Evolutionary conservation across 2,329 filamentous ascomycete genomes (phyloP), one percentile per base, ranked within the genome.

Genomic region (Cladosporium oxysporum): DNA sequence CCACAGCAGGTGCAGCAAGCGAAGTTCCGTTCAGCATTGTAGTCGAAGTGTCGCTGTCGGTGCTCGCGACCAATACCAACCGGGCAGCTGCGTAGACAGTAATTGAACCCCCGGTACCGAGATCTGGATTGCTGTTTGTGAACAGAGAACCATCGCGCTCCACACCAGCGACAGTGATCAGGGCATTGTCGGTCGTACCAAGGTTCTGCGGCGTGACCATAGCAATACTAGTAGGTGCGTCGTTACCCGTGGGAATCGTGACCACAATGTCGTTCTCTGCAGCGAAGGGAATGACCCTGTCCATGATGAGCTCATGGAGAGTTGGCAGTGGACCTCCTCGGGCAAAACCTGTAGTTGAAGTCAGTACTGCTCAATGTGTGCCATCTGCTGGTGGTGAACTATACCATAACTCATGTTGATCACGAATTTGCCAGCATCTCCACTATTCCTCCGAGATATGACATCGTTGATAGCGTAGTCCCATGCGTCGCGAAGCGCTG

Each of bases 401-500:
- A 14, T 61, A 61, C 58, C 58, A 26, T 61, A 61, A 21, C 41
- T 50, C 58, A 61, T 61, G 11, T 61, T 61, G 29, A 61, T 61
- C 41, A 61, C 31, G 8, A 23, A 47, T 21, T 61, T 52, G 18
- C 58, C 58, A 16, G 58, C 37, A n/a, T 61, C 16, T 4, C 58
- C 58, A 37, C 26, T 50, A 16, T 31, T 31, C 5, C 41, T 29
- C 10, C 41, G 58, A 23, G 58, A 11, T 2, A 61, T 21, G 16
- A 52, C 28, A 50, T 61, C 58, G 31, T 47, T 61, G 44, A 61
- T 49, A n/a, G 58, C 58, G 52, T 49, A 61, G 29, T 50, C 44
- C 58, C 58, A 61, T 14, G 58, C 58, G 8, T 47, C 58, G n/a
- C 44, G 41, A 35, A 61, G 58, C 7, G 58, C 58, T 21, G 41